Percentiles rank a stretch among this genome's conserved stretches.
phyloP scores from a whole-genome alignment of 495 filamentous ascomycete genomes.

The Pseudomonodictys pantanalensis region DNA sequence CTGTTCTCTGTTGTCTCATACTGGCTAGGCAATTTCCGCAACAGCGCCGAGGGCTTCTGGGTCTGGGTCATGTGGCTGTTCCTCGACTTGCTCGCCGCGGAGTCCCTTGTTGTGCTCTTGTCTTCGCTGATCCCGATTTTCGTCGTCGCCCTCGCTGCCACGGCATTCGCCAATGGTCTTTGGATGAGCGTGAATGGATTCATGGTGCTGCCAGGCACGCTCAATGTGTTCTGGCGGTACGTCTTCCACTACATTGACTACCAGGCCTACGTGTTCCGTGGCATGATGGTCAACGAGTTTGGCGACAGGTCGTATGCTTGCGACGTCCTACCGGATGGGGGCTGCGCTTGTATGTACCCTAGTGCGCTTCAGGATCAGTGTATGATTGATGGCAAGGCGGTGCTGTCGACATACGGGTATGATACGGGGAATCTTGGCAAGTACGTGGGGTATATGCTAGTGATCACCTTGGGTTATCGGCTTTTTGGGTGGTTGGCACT shows the following conservation, averaged over 20 bases:
- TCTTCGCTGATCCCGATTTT: slow-evolving; percentile 72
- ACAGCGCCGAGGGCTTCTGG: slow-evolving; percentile 64
- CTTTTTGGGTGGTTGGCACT: slow-evolving; percentile 54
- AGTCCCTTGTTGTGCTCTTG: slow-evolving; percentile 74
- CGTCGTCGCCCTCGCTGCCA: slow-evolving; percentile 69
- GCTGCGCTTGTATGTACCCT: slow-evolving; percentile 68
- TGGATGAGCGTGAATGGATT: slow-evolving; percentile 86
- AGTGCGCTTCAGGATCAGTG: slow-evolving; percentile 62
- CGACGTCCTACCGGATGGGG: slow-evolving; percentile 14
- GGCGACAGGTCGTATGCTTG: slow-evolving; percentile 59
- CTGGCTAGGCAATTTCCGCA: slow-evolving; percentile 75
- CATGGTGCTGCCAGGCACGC: slow-evolving; percentile 62
- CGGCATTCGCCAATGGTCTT: slow-evolving; percentile 78
- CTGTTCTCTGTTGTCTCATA: slow-evolving; percentile 73
- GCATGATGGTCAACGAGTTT: slow-evolving; percentile 91
- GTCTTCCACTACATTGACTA: slow-evolving; percentile 84
- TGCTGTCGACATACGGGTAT: slow-evolving; percentile 68
- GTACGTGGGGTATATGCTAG: slow-evolving; percentile 73
- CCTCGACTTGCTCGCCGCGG: slow-evolving; percentile 76
- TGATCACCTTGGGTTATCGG: slow-evolving; percentile 69
- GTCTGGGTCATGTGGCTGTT: slow-evolving; percentile 84
- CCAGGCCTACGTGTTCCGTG: slow-evolving; percentile 78
- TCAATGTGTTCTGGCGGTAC: slow-evolving; percentile 83
- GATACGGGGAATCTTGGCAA: slow-evolving; percentile 58
- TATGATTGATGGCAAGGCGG: slow-evolving; percentile 62